phyloP scores from a whole-genome alignment of 169 alveolate species.

The Cardiosporidium cionae region DNA sequence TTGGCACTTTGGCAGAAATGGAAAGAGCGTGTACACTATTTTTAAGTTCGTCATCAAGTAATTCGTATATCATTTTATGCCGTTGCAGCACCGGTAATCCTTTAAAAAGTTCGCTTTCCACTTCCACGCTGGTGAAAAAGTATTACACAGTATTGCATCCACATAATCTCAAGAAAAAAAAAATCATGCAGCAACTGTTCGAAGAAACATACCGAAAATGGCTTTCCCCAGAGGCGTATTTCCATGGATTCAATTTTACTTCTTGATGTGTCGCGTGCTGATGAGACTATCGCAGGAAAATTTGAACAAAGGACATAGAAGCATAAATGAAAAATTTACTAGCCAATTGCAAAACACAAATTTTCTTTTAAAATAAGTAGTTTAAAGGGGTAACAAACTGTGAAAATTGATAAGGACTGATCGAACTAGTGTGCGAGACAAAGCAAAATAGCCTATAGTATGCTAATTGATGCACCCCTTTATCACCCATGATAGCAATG shows the following conservation, averaged over 20 bases:
- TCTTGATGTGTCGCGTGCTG: neutral
- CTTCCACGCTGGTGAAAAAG: neutral
- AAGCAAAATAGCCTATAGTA: too few relatives aligned
- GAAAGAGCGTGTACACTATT: neutral
- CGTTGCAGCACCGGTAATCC: neutral
- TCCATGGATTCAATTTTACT: neutral
- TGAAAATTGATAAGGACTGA: too few relatives aligned
- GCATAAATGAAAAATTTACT: too few relatives aligned
- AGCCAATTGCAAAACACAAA: too few relatives aligned
- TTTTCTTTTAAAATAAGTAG: too few relatives aligned
- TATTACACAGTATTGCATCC: neutral
- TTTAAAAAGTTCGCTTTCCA: neutral
- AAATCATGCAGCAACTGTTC: neutral
- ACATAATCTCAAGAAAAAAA: neutral
- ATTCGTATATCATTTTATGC: neutral
- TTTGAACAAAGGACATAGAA: too few relatives aligned
- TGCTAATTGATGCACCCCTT: too few relatives aligned
- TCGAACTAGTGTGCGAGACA: too few relatives aligned
- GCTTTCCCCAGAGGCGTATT: neutral
- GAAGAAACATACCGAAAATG: neutral
- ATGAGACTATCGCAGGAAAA: neutral
- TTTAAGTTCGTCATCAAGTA: slow-evolving; percentile 1
- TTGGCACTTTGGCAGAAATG: neutral
- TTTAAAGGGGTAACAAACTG: too few relatives aligned
- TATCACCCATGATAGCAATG: too few relatives aligned